phyloP scores from a whole-genome alignment of 2,329 filamentous ascomycete genomes.

The Alternaria hordeiaustralica region DNA sequence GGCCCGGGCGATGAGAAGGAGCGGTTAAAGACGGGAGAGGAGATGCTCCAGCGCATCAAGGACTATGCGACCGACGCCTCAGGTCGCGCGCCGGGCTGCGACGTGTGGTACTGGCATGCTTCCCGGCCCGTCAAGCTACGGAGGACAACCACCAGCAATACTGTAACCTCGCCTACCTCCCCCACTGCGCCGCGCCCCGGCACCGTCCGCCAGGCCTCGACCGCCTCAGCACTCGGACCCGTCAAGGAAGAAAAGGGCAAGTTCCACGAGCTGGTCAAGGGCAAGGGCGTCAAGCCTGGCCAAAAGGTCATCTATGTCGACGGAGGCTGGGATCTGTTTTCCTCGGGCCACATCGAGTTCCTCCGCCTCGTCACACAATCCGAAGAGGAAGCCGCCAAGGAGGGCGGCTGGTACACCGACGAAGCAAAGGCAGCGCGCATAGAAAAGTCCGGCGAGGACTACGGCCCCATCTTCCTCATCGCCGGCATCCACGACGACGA shows the following conservation, averaged over 20 bases:
- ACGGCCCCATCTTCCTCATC: slow-evolving; percentile 83
- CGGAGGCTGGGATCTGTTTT: slow-evolving; percentile 95
- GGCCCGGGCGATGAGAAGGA: slow-evolving; percentile 74
- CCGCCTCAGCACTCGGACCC: slow-evolving; percentile 45
- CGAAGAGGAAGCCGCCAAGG: slow-evolving; percentile 72
- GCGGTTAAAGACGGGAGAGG: slow-evolving; percentile 65
- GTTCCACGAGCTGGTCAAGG: slow-evolving; percentile 73
- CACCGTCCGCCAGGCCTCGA: slow-evolving; percentile 40
- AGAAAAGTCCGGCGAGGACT: slow-evolving; percentile 71
- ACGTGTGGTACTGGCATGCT: slow-evolving; percentile 84
- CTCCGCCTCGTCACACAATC: slow-evolving; percentile 75
- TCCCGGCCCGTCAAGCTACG: slow-evolving; percentile 53
- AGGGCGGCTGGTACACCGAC: slow-evolving; percentile 76
- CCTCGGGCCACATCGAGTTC: slow-evolving; percentile 96
- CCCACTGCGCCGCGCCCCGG: slow-evolving; percentile 24
- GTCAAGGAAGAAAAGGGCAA: slow-evolving; percentile 65
- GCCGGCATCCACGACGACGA: slow-evolving; percentile 93
- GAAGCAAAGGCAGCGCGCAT: slow-evolving; percentile 68
- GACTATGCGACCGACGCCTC: slow-evolving; percentile 89
- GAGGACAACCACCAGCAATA: slow-evolving; percentile 40
- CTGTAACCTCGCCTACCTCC: slow-evolving; percentile 7
- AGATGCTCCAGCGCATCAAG: slow-evolving; percentile 77
- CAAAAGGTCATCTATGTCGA: slow-evolving; percentile 94
- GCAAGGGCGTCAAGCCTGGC: slow-evolving; percentile 73
- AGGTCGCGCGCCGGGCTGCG: slow-evolving; percentile 76